Evolutionary conservation across 1,139 yeast species (phyloP).

Genomic region (Yamadazyma siamensis): DNA sequence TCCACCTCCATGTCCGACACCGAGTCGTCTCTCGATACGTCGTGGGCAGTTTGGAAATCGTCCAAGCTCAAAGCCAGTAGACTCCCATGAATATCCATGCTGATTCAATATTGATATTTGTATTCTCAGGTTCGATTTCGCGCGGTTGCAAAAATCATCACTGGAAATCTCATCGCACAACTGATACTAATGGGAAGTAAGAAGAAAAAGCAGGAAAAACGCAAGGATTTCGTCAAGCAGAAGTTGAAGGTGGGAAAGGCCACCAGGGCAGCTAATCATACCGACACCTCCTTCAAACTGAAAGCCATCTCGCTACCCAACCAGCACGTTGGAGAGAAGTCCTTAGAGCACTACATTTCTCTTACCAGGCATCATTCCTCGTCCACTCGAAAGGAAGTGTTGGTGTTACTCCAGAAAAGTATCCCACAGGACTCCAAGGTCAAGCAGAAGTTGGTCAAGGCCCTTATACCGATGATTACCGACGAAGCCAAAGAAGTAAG

Average conservation of each 20-base stretch:
- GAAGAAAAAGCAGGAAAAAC: constrained; percentile 62
- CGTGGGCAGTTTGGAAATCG: constrained; percentile 10
- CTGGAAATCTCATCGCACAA: constrained; percentile 2
- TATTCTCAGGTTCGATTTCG: too few species aligned
- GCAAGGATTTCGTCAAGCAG: constrained; percentile 72
- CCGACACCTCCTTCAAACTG: constrained; percentile 85
- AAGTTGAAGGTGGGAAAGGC: constrained; percentile 89
- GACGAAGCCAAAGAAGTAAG: constrained; percentile 70
- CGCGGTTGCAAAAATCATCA: constrained; percentile 8
- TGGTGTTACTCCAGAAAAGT: constrained; percentile 46
- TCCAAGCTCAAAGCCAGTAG: constrained; percentile 12
- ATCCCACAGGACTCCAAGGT: constrained; percentile 49
- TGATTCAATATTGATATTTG: not conserved
- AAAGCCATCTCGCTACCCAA: constrained; percentile 63
- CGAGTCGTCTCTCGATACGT: constrained; percentile 3
- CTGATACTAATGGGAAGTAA: constrained; percentile 45
- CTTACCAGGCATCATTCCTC: constrained; percentile 77
- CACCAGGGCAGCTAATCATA: constrained; percentile 66
- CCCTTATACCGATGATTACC: constrained; percentile 55
- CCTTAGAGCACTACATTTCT: constrained; percentile 56
- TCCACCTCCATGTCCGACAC: constrained; percentile 18
- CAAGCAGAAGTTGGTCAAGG: constrained; percentile 55
- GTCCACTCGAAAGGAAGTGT: constrained; percentile 70
- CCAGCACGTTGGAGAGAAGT: constrained; percentile 48
- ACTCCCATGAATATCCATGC: constrained; percentile 13